Evolutionary conservation across 2,329 filamentous ascomycete species (phyloP), one percentile per base, ranked within the genome.

Genomic region (Hymenoscyphus fructigenus): DNA sequence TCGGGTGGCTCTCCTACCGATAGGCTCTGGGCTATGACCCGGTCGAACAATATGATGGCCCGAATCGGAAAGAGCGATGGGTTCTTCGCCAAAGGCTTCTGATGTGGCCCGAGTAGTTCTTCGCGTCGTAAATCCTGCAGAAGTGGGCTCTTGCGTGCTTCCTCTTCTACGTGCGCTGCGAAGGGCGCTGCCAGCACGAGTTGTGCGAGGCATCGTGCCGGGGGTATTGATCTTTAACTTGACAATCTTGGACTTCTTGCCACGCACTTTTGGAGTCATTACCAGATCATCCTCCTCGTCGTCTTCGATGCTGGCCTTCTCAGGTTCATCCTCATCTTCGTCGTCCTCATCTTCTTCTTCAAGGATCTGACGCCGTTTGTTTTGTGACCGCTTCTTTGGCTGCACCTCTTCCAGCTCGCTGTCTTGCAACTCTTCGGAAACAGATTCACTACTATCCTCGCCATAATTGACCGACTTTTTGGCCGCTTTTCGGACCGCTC

Each of bases 21-120:
- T 73, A 2, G 81, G 73, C 67, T 89, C 86, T 0, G 86, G 86
- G 69, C 84, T 88, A 62, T 79, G 79, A 32, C 84, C 84, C 20
- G 78, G 78, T 47, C 83, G 79, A 34, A 81, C 77, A 1, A 79
- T 82, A 68, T 89, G 86, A 64, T 80, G 82, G n/a, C 86, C 87
- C 7, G 86, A 88, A 69, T 80, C 84, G 5, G 86, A 84, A 15
- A 89, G 77, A 70, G 88, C 85, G 4, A 87, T 74, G 6, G 87
- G 80, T 55, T 86, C 84, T 34, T 84, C 82, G 0, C 79, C 78
- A 57, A 87, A 84, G 56, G 83, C 84, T 85, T 62, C 77, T 5
- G 73, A 73, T 60, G 72, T 70, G 59, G 73, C 74, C 50, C 74
- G 69, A 38, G 73, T 76, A 34, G 61, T 71, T 65, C 72, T 71